phyloP scores from a whole-genome alignment of 2,329 filamentous ascomycete genomes.

The Zasmidium angulare region DNA sequence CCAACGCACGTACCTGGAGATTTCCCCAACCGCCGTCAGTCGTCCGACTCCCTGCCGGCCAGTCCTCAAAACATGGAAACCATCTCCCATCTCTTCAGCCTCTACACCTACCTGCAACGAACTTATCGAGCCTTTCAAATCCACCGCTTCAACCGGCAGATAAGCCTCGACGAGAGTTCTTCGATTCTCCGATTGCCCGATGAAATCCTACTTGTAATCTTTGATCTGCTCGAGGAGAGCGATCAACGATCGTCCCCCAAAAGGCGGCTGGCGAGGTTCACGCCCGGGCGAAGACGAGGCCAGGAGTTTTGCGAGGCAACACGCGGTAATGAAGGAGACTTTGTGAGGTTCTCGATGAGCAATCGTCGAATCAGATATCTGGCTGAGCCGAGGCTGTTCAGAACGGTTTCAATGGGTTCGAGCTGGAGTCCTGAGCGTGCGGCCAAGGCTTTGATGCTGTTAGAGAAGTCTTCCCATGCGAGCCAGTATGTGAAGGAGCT shows the following conservation, averaged over 20 bases:
- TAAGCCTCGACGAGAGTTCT: not conserved
- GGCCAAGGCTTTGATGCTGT: not conserved
- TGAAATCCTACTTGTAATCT: constrained; percentile 8
- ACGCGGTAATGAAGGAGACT: not conserved
- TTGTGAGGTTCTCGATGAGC: not conserved
- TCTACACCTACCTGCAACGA: not conserved
- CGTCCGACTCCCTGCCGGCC: no score
- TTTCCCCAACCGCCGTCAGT: no score
- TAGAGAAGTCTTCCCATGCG: not conserved
- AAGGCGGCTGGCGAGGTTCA: not conserved
- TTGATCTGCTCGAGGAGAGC: constrained; percentile 2
- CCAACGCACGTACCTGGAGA: no score
- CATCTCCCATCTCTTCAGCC: not conserved
- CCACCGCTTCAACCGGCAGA: not conserved
- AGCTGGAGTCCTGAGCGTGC: constrained; percentile 5
- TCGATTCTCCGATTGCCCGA: constrained; percentile 6
- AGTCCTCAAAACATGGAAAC: not conserved
- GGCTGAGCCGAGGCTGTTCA: not conserved
- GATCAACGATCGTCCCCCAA: not conserved
- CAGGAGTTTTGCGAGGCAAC: no score
- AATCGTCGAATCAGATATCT: not conserved
- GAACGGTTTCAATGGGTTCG: not conserved
- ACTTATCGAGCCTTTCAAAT: not conserved
- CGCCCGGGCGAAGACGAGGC: not conserved
- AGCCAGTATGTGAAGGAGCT: not conserved